phyloP scores from a whole-genome alignment of 2,329 filamentous ascomycete genomes.

The Zasmidium citrigriseum region DNA sequence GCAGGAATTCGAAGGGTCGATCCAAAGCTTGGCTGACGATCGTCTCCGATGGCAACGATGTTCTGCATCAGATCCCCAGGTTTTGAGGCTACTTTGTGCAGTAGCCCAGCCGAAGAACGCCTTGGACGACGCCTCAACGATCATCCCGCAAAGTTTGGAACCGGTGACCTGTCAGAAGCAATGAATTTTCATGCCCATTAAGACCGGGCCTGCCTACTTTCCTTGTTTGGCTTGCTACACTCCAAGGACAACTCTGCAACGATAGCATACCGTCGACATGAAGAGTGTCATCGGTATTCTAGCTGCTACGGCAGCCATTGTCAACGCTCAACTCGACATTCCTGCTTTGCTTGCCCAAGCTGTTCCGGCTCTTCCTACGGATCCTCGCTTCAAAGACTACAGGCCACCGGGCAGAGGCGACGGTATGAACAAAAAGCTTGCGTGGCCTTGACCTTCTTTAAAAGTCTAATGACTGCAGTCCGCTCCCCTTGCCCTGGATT shows the following conservation, averaged over 20 bases:
- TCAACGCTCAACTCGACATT: conserved; percentile 8
- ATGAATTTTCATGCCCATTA: neutral
- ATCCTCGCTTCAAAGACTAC: conserved; percentile 24
- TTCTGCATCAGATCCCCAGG: neutral
- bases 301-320: neutral
- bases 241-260: neutral
- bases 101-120: neutral
- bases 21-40: conserved; percentile 4
- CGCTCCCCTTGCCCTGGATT: conserved; percentile 25
- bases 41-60: neutral
- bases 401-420: conserved; percentile 19
- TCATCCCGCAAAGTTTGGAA: neutral
- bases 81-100: neutral
- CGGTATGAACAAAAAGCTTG: conserved; percentile 8
- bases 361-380: conserved; percentile 19
- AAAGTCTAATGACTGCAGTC: conserved; percentile 9
- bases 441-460: neutral
- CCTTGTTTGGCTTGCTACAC: neutral
- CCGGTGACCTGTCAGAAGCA: neutral
- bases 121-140: neutral
- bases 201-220: neutral
- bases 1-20: neutral
- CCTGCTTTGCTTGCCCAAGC: conserved; percentile 21
- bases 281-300: neutral
- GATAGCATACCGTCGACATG: neutral